Evolutionary conservation across 192 early-diverging fungal genomes (phyloP), one percentile per base, ranked within the genome.

Genomic region (Lobosporangium transversale): DNA sequence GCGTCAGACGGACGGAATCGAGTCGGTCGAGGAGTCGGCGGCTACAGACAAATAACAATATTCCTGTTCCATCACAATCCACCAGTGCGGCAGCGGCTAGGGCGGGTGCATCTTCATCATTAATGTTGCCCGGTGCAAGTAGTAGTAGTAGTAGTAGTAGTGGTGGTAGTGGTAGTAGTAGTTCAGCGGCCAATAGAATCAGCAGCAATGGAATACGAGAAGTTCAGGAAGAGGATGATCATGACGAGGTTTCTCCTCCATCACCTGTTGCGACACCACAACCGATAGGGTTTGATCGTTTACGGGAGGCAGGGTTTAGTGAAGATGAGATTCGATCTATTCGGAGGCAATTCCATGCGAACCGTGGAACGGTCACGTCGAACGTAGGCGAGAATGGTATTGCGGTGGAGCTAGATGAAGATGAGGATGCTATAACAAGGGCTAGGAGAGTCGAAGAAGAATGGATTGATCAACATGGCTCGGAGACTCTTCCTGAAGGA

Each of bases 281-380:
- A 26, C 52, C 79, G 11, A 83, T 66, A 48, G 86, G 86, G 5
- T 88, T 88, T 47, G 86, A 88, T 62, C 80, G 86, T n/a, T 47
- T 88, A 30, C 68, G 82, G 51, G 86, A 86, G 44, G 79, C 83
- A 29, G 86, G 86, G 2, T 88, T 88, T 35, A 82, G 83, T 11
- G 86, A 85, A n/a, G 80, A 86, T 27, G 86, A 88, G 47, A 82
- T 88, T 48, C 65, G 66, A 27, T 81, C 81, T 31, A 81, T 88
- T 23, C 79, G 86, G 4, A 55, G 74, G 26, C 84, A 88, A 44
- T 88, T 88, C 32, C 86, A 88, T 76, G 78, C 76, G 18, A 69
- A 83, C 26, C 81, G 80, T 27, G 86, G 85, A 14, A 84, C 71
- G 21, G 7, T 54, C 15, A 58, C 51, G 17, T 44, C 71, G 5